phyloP scores from a whole-genome alignment of 106 monocot genomes.

The Gastrodia elata region DNA sequence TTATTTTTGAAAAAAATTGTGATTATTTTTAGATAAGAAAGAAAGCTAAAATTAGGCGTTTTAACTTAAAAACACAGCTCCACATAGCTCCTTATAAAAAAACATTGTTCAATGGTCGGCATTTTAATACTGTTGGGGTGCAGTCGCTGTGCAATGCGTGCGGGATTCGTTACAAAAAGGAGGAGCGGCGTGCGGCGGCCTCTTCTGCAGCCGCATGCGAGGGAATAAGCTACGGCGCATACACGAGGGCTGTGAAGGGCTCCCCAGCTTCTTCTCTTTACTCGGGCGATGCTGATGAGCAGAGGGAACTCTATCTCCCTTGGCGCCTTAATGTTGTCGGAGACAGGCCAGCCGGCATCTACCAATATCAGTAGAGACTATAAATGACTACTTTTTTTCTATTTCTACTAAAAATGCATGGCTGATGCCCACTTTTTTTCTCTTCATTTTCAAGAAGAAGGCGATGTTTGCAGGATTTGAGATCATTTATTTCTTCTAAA shows the following conservation, averaged over 20 bases:
- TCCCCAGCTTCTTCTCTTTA: conserved; percentile 7
- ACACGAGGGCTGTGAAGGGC: not conserved
- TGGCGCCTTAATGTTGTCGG: conserved; percentile 46
- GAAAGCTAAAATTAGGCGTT: too few relatives aligned
- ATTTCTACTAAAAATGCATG: not conserved
- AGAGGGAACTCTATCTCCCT: conserved; percentile 24
- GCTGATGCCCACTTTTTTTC: not conserved
- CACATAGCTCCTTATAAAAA: too few relatives aligned
- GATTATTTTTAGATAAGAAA: too few relatives aligned
- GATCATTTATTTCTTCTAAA: not conserved
- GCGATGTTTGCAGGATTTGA: not conserved
- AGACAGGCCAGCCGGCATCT: conserved; percentile 25
- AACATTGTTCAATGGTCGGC: too few relatives aligned
- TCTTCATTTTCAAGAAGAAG: not conserved
- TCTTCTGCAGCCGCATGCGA: conserved; percentile 13
- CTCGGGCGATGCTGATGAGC: conserved; percentile 12
- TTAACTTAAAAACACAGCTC: too few relatives aligned
- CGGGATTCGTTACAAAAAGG: conserved; percentile 95
- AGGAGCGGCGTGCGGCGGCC: conserved; percentile 75
- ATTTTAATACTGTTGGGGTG: not conserved
- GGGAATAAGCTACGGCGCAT: conserved; percentile 9
- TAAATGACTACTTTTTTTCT: not conserved
- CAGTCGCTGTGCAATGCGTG: conserved; percentile 98
- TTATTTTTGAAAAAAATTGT: too few relatives aligned
- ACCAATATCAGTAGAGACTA: conserved; percentile 35